These are phyloP conservation scores for Macadamia integrifolia DNA, from an alignment of 164 flowering plant species.

Conservation along the genomic window DNA sequence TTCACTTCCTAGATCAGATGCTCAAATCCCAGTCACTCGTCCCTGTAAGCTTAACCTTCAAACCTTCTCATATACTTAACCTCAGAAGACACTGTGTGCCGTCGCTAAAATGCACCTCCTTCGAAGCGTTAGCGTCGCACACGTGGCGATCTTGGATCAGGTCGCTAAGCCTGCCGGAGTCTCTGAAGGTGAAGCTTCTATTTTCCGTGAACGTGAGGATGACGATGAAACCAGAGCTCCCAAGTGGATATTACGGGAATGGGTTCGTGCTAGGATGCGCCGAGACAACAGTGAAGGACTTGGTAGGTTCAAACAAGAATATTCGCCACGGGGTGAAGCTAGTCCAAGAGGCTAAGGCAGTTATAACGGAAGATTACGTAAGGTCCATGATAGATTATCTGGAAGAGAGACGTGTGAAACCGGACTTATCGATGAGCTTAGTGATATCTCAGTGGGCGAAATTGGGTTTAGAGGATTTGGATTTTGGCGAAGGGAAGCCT, in stretches of 20 bases:
- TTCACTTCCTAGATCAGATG: constrained; percentile 12
- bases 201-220: constrained; percentile 67
- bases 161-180: constrained; percentile 38
- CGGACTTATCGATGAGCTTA: constrained; percentile 52
- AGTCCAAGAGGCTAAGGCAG: constrained; percentile 60
- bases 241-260: constrained; percentile 81
- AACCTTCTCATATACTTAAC: constrained; percentile 42
- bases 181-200: constrained; percentile 56
- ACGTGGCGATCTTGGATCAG: constrained; percentile 86
- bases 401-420: constrained; percentile 50
- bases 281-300: constrained; percentile 40
- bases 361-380: constrained; percentile 41
- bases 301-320: constrained; percentile 25
- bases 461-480: constrained; percentile 73
- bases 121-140: constrained; percentile 81
- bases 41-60: constrained; percentile 55
- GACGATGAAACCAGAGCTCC: constrained; percentile 34
- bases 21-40: constrained; percentile 56
- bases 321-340: constrained; percentile 42
- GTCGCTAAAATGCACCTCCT: constrained; percentile 75
- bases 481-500: constrained; percentile 48
- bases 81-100: constrained; percentile 63
- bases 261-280: constrained; percentile 88
- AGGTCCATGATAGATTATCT: constrained; percentile 53
- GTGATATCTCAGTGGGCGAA: constrained; percentile 86